These are phyloP conservation scores for Blakeslea trispora DNA, from an alignment of 371 early-diverging fungal genomes.

Conservation along the genomic window DNA sequence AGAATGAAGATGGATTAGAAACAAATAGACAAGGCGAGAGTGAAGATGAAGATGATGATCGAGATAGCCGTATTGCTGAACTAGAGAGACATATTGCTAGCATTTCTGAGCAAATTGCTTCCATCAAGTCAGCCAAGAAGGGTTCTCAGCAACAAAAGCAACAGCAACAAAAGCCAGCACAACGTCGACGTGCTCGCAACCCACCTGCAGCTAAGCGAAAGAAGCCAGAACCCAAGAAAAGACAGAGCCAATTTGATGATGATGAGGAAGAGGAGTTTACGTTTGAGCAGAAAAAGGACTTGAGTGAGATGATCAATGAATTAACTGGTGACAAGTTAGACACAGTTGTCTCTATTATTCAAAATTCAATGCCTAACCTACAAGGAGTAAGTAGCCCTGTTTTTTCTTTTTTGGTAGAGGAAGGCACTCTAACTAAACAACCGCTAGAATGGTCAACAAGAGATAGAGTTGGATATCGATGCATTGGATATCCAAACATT, in stretches of 20 bases:
- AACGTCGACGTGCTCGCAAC: constrained; percentile 12
- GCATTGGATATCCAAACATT: constrained; percentile 80
- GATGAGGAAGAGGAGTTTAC: constrained; percentile 63
- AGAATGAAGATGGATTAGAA: constrained; percentile 13
- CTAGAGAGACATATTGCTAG: constrained; percentile 63
- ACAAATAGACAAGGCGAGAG: not conserved
- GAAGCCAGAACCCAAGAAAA: constrained; percentile 1
- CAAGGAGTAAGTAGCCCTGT: constrained; percentile 64
- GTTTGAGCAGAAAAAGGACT: constrained; percentile 85
- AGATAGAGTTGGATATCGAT: constrained; percentile 95
- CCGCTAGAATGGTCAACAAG: constrained; percentile 71
- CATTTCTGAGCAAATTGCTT: constrained; percentile 63
- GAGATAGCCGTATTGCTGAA: constrained; percentile 59
- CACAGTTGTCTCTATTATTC: constrained; percentile 84
- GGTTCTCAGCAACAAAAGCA: too few relatives aligned
- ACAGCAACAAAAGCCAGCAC: not conserved
- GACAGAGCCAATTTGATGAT: too few relatives aligned
- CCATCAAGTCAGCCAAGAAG: constrained; percentile 63
- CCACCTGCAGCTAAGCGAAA: constrained; percentile 19
- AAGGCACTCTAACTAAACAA: too few relatives aligned
- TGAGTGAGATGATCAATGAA: constrained; percentile 80
- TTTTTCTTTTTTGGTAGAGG: too few relatives aligned
- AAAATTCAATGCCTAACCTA: constrained; percentile 78
- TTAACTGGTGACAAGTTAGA: constrained; percentile 74
- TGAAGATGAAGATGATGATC: constrained; percentile 1